These are phyloP conservation scores for Phytomonas sp. DNA, from an alignment of 208 protist species.

Conservation along the genomic window DNA sequence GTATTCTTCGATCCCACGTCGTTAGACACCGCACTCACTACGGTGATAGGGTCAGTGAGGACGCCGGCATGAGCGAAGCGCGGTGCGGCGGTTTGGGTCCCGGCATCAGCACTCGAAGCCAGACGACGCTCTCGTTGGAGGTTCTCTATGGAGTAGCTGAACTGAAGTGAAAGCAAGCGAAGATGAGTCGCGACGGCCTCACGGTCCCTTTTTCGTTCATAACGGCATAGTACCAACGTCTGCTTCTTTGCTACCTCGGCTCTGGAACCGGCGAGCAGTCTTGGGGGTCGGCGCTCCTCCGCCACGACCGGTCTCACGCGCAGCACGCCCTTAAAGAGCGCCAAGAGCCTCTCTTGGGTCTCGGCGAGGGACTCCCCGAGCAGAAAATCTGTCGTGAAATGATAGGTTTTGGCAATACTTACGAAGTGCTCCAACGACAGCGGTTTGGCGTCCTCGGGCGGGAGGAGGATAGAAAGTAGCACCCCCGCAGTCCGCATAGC, in stretches of 20 bases:
- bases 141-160: conserved; percentile 22
- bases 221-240: conserved; percentile 18
- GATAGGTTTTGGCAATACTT: conserved; percentile 26
- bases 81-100: conserved; percentile 30
- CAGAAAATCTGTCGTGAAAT: conserved; percentile 19
- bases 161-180: conserved; percentile 27
- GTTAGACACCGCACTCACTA: not conserved
- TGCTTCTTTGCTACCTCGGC: not conserved
- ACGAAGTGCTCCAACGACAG: conserved; percentile 29
- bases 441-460: conserved; percentile 31
- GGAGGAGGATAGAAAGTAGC: conserved; percentile 31
- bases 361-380: not conserved
- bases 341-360: conserved; percentile 12
- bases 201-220: conserved; percentile 31
- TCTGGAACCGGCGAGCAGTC: not conserved
- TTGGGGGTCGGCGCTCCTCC: not conserved
- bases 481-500: conserved; percentile 12
- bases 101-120: conserved; percentile 12
- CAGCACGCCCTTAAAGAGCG: conserved; percentile 20
- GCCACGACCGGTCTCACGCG: conserved; percentile 15
- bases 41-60: conserved; percentile 16
- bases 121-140: conserved; percentile 13
- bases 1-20: not conserved
- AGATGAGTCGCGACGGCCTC: conserved; percentile 34
- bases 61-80: conserved; percentile 21